phyloP scores from a whole-genome alignment of 345 rosid species.

The Luvunga scandens region DNA sequence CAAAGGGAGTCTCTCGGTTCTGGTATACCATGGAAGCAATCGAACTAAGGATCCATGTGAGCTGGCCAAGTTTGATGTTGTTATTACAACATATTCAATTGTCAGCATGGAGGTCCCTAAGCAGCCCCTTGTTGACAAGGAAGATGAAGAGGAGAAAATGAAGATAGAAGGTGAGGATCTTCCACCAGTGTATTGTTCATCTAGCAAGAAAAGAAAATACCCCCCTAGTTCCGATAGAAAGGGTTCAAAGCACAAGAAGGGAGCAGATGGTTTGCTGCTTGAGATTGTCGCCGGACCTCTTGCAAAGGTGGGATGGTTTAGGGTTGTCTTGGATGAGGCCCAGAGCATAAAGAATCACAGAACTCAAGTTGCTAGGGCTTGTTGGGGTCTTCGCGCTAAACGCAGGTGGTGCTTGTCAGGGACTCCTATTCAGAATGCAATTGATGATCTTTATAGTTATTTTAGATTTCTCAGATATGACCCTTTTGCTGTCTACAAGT shows the following conservation, averaged over 20 bases:
- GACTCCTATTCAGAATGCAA: slow-evolving; percentile 95
- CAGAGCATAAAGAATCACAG: slow-evolving; percentile 95
- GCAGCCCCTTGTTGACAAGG: slow-evolving; percentile 63
- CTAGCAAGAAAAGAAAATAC: slow-evolving; percentile 57
- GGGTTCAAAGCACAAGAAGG: slow-evolving; percentile 54
- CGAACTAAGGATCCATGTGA: slow-evolving; percentile 85
- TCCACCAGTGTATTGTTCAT: slow-evolving; percentile 31
- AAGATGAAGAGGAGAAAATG: slow-evolving; percentile 61
- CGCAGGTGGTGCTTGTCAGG: slow-evolving; percentile 99
- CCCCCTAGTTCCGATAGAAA: slow-evolving; percentile 52
- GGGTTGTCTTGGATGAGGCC: slow-evolving; percentile 96
- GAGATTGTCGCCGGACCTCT: slow-evolving; percentile 75
- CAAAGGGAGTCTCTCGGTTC: slow-evolving; percentile 66
- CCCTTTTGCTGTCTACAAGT: slow-evolving; percentile 60
- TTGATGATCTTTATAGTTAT: slow-evolving; percentile 97
- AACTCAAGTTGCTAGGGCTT: slow-evolving; percentile 97
- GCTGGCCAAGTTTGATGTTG: slow-evolving; percentile 89
- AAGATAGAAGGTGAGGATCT: slow-evolving; percentile 38
- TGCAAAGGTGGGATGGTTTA: slow-evolving; percentile 92
- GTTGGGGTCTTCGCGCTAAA: slow-evolving; percentile 99
- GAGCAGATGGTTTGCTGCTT: slow-evolving; percentile 30
- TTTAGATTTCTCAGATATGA: slow-evolving; percentile 95
- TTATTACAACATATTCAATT: slow-evolving; percentile 88
- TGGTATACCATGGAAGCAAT: slow-evolving; percentile 86
- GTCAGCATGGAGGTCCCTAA: slow-evolving; percentile 99